Evolutionary conservation across 192 early-diverging fungal species (phyloP).

Genomic region (Jimgerdemannia lactiflua): DNA sequence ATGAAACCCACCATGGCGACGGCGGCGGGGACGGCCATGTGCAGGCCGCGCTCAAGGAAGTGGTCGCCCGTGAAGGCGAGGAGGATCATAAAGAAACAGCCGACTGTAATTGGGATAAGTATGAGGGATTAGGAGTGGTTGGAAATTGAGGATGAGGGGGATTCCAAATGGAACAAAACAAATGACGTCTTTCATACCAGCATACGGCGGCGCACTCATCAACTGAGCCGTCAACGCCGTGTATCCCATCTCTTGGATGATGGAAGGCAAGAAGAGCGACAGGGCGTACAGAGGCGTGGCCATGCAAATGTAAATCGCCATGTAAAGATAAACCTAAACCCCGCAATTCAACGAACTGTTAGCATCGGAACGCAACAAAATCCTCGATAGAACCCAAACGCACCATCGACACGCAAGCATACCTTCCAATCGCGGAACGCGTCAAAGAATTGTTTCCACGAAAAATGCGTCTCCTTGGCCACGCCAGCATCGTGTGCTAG

Average conservation of each 20-base stretch:
- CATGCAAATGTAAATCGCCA: constrained; percentile 61
- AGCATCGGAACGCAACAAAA: neutral
- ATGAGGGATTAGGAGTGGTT: neutral
- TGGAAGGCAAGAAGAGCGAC: constrained; percentile 68
- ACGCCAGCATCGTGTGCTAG: constrained; percentile 45
- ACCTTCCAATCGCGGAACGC: constrained; percentile 47
- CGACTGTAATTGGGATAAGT: constrained; percentile 10
- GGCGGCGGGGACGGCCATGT: constrained; percentile 33
- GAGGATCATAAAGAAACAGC: constrained; percentile 21
- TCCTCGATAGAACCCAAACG: neutral
- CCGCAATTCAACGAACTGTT: too few species aligned
- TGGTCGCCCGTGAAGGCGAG: constrained; percentile 35
- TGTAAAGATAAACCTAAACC: constrained; percentile 10
- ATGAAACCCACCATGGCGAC: constrained; percentile 46
- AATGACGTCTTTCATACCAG: constrained; percentile 29
- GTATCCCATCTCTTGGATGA: constrained; percentile 67
- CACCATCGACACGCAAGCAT: constrained; percentile 3
- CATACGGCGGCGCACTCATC: constrained; percentile 49
- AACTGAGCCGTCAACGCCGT: constrained; percentile 39
- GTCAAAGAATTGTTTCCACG: constrained; percentile 45
- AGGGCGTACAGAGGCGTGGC: constrained; percentile 63
- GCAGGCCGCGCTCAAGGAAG: constrained; percentile 41
- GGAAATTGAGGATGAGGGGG: constrained; percentile 18
- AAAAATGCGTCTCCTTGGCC: constrained; percentile 42
- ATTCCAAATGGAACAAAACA: constrained; percentile 21